These are phyloP conservation scores for Tilletia walkeri DNA, from an alignment of 1,284 basidiomycete genomes.

Conservation along the genomic window DNA sequence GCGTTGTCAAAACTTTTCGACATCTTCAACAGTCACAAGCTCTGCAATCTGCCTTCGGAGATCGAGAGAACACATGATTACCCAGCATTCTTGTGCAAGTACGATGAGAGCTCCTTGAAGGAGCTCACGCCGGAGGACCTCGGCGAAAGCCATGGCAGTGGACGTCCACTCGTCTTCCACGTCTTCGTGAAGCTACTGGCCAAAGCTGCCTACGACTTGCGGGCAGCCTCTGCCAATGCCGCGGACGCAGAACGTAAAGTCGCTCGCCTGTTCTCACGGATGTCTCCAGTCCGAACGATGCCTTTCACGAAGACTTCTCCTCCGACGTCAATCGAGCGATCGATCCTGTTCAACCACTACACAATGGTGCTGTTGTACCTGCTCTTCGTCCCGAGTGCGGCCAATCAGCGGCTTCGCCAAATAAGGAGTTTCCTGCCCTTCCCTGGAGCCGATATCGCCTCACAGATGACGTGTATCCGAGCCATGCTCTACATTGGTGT, in stretches of 20 bases:
- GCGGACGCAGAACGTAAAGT: slow-evolving; percentile 58
- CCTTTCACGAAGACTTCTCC: slow-evolving; percentile 36
- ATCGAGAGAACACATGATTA: slow-evolving; percentile 63
- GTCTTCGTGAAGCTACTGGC: slow-evolving; percentile 76
- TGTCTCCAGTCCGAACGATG: slow-evolving; percentile 72
- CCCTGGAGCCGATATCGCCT: slow-evolving; percentile 67
- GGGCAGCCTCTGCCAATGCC: slow-evolving; percentile 24
- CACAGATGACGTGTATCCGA: slow-evolving; percentile 71
- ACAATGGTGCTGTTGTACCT: slow-evolving; percentile 74
- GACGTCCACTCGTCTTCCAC: slow-evolving; percentile 63
- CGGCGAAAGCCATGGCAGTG: slow-evolving; percentile 52
- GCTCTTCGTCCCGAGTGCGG: slow-evolving; percentile 67
- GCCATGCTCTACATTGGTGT: slow-evolving; percentile 74
- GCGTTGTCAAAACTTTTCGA: slow-evolving; percentile 70
- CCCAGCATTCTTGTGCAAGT: slow-evolving; percentile 71
- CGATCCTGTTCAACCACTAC: slow-evolving; percentile 83
- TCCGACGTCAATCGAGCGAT: slow-evolving; percentile 66
- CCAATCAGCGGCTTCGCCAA: slow-evolving; percentile 64
- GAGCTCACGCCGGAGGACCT: slow-evolving; percentile 18
- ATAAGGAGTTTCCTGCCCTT: slow-evolving; percentile 71
- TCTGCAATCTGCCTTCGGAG: slow-evolving; percentile 75
- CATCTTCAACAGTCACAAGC: slow-evolving; percentile 77
- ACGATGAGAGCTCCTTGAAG: slow-evolving; percentile 37
- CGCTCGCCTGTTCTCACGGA: slow-evolving; percentile 74
- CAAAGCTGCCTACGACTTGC: slow-evolving; percentile 59